A percentile compares a stretch with the other conserved stretches of the same genome.
phyloP scores from a whole-genome alignment of 148 eudicot genomes.

The Selenicereus undatus region DNA sequence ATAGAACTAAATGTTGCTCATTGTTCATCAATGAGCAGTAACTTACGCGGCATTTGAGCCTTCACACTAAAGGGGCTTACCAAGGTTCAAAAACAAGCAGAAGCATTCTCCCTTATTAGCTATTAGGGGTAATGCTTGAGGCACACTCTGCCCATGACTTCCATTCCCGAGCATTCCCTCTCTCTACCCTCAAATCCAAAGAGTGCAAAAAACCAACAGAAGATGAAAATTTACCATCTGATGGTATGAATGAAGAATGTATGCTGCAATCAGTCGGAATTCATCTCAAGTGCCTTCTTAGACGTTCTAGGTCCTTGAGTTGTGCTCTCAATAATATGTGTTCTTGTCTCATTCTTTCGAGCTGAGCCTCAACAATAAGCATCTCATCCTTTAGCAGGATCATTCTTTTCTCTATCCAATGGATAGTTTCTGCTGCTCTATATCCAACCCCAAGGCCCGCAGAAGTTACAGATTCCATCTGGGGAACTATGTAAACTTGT shows the following conservation, averaged over 20 bases:
- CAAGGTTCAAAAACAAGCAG: too few relatives aligned
- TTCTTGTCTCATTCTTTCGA: constrained; percentile 74
- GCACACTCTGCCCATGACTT: too few relatives aligned
- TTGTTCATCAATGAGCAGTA: too few relatives aligned
- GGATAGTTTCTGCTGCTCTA: constrained; percentile 40
- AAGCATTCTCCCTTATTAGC: too few relatives aligned
- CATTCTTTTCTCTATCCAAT: constrained; percentile 65
- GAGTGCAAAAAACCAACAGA: not conserved
- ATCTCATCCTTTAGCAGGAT: constrained; percentile 78
- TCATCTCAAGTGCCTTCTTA: constrained; percentile 27
- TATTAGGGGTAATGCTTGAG: too few relatives aligned
- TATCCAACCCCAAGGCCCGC: constrained; percentile 27
- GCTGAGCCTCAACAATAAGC: constrained; percentile 56
- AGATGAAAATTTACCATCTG: constrained; percentile 15
- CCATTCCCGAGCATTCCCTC: not conserved
- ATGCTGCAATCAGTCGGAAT: constrained; percentile 3
- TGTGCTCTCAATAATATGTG: constrained; percentile 49
- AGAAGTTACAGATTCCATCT: constrained; percentile 20
- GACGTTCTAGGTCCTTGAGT: constrained; percentile 49
- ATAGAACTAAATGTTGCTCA: too few relatives aligned
- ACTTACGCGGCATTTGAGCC: too few relatives aligned
- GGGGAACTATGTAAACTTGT: constrained; percentile 51
- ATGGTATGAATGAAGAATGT: constrained; percentile 10
- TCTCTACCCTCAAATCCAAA: not conserved
- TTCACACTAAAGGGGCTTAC: too few relatives aligned